A percentile compares a stretch with the other conserved stretches of the same genome.
Evolutionary conservation across 169 alveolate genomes (phyloP).

Genomic region (Eimeria acervulina): DNA sequence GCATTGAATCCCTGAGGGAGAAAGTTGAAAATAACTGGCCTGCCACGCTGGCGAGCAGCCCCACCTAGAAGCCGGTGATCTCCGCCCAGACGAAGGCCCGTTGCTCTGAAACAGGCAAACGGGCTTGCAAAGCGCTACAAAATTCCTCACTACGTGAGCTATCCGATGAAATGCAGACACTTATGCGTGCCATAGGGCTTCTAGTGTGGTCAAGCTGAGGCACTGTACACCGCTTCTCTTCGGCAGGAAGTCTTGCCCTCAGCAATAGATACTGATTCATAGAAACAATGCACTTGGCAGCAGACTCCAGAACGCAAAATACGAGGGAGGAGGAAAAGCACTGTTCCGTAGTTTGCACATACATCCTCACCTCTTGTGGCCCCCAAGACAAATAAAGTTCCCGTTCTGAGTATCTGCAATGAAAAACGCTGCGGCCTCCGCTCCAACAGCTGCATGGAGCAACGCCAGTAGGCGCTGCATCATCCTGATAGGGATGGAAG

Average conservation of each 20-base stretch:
- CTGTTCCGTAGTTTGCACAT: not conserved
- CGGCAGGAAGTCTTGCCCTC: not conserved
- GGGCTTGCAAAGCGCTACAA: not conserved
- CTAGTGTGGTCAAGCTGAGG: not conserved
- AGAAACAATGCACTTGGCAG: too few relatives aligned
- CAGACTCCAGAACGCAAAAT: not conserved
- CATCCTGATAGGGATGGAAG: constrained; percentile 74
- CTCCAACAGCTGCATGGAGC: constrained; percentile 76
- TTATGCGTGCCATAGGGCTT: not conserved
- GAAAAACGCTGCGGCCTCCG: constrained; percentile 82
- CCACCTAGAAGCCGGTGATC: constrained; percentile 77
- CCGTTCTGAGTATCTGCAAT: constrained; percentile 81
- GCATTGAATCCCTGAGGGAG: constrained; percentile 77
- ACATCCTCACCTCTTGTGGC: constrained; percentile 60
- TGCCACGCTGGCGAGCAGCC: constrained; percentile 80
- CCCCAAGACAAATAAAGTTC: constrained; percentile 83
- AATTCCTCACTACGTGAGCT: not conserved
- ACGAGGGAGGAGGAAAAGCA: not conserved
- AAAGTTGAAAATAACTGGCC: constrained; percentile 66
- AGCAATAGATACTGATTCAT: not conserved
- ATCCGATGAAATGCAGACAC: too few relatives aligned
- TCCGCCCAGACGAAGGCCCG: constrained; percentile 70
- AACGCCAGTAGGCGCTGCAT: constrained; percentile 81
- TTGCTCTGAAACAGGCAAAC: constrained; percentile 60
- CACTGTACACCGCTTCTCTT: not conserved